Evolutionary conservation across 2,329 filamentous ascomycete genomes (phyloP).

Genomic region (Helotiales sp.): DNA sequence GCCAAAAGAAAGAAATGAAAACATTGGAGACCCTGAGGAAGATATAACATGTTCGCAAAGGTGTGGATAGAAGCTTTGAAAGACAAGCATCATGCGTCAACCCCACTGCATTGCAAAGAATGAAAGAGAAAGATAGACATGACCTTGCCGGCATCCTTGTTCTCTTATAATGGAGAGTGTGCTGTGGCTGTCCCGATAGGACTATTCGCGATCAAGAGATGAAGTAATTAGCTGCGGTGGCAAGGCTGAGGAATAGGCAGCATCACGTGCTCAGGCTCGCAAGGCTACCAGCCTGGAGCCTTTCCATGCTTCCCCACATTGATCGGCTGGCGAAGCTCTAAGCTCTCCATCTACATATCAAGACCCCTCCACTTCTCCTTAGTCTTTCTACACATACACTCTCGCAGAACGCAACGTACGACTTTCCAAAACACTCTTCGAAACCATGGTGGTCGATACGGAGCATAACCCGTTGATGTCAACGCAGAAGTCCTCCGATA

Average conservation of each 20-base stretch:
- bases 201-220: background rate
- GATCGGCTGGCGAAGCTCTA: background rate
- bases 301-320: no score
- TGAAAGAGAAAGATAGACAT: background rate
- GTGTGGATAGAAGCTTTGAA: background rate
- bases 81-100: background rate
- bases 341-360: background rate
- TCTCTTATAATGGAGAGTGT: background rate
- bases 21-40: background rate
- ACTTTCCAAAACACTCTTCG: background rate
- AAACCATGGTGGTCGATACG: slow-evolving; percentile 48
- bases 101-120: background rate
- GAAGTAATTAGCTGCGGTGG: no score
- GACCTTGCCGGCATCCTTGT: background rate
- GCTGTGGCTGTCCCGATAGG: background rate
- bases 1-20: slow-evolving; percentile 10
- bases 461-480: slow-evolving; percentile 60
- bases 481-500: slow-evolving; percentile 60
- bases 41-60: slow-evolving; percentile 1
- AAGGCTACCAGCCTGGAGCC: background rate
- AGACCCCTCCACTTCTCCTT: background rate
- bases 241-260: background rate
- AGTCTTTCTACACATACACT: background rate
- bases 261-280: background rate
- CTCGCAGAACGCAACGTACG: background rate